These are phyloP conservation scores for Penicillium sp. DNA, from an alignment of 2,329 filamentous ascomycete species.

Conservation along the genomic window DNA sequence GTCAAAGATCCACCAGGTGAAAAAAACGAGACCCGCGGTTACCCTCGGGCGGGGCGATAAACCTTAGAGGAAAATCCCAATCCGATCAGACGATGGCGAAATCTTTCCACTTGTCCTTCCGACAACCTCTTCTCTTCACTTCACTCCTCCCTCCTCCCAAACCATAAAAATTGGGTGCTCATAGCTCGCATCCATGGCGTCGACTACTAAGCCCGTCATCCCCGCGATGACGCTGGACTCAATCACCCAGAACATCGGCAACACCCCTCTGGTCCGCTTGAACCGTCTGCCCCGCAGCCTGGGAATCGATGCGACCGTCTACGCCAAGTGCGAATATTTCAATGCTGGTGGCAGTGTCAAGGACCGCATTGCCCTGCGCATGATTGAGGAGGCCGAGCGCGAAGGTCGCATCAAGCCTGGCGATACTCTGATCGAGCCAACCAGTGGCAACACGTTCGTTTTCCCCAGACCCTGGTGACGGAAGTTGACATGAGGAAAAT, in stretches of 20 bases:
- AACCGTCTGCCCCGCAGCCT: slow-evolving; percentile 91
- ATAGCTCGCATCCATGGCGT: slow-evolving; percentile 45
- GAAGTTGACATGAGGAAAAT: neutral
- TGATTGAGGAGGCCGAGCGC: slow-evolving; percentile 95
- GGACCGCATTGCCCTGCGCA: slow-evolving; percentile 91
- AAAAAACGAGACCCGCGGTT: slow-evolving; percentile 20
- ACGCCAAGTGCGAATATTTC: slow-evolving; percentile 90
- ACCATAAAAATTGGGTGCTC: slow-evolving; percentile 1
- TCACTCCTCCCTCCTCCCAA: neutral
- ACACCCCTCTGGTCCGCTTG: slow-evolving; percentile 90
- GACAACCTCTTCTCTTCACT: neutral
- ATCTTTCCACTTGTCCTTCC: slow-evolving; percentile 8
- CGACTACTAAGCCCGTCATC: slow-evolving; percentile 53
- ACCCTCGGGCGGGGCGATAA: slow-evolving; percentile 29
- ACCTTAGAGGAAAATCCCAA: slow-evolving; percentile 11
- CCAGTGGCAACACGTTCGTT: slow-evolving; percentile 83
- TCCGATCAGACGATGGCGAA: slow-evolving; percentile 21
- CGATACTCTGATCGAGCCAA: slow-evolving; percentile 96
- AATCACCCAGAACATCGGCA: slow-evolving; percentile 87
- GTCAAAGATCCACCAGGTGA: neutral
- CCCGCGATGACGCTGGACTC: slow-evolving; percentile 64
- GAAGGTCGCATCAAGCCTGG: slow-evolving; percentile 93
- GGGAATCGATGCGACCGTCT: slow-evolving; percentile 85
- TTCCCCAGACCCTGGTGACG: neutral
- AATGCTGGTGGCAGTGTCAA: slow-evolving; percentile 94